Evolutionary conservation across 2,329 filamentous ascomycete species (phyloP), one percentile per base, ranked within the genome.

Genomic region (Thielaviopsis euricoi): DNA sequence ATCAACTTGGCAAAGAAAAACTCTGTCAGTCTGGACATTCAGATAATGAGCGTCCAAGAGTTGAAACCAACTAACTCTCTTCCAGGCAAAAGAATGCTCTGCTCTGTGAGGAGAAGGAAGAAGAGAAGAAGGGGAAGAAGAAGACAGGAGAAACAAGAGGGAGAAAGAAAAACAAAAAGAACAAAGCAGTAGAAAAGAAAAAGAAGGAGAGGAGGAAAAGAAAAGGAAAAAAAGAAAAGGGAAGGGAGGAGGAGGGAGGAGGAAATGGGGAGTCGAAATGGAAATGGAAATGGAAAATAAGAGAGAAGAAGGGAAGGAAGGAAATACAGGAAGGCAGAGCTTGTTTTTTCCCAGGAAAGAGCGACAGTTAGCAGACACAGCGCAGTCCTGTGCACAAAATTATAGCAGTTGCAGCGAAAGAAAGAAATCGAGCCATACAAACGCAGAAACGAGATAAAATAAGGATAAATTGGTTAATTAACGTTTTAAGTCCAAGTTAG

Each of bases 161-260:
- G 58, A 40, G 37, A 43, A 21, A 26, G 40, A 26, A 53, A 63
- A 59, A 62, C 60, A 57, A 60, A 23, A 37, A 48, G 10, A 17
- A 40, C 15, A 57, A 51, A 22, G 63, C 52, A 58, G 53, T 58
- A 58, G 59, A 62, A 58, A 61, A 60, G 62, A 62, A 60, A 62
- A 40, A 61, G 64, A 62, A 62, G 64, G 62, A 61, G 58, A 61
- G 62, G 63, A 64, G 64, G 60, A 61, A 58, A 55, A 59, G 29
- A 33, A 33, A 26, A 33, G 29, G 12, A 33, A 26, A 33, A 62
- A 23, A 61, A 58, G 23, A 43, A 49, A 22, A 61, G 55, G 52
- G 51, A 59, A 60, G 46, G 37, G 49, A 59, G 51, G 52, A 55
- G 43, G 10, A 22, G 19, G 29, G 52, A 48, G 26, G 19, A 26